A percentile compares a stretch with the other conserved stretches of the same genome.
phyloP scores from a whole-genome alignment of 208 protist genomes.

The Crithidia brevicula region DNA sequence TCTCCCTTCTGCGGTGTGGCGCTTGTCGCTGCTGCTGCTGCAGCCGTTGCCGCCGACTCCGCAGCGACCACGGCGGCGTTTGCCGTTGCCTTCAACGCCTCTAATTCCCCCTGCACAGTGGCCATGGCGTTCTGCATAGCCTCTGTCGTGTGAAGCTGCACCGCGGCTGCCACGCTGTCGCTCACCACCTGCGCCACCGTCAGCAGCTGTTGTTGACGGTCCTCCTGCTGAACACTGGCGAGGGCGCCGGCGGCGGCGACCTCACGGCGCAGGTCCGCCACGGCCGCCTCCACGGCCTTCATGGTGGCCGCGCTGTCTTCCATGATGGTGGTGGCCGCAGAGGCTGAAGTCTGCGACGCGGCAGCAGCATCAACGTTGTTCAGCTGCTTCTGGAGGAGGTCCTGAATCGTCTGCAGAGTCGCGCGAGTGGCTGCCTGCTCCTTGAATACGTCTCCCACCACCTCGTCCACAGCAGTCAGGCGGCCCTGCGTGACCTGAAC shows the following conservation, averaged over 20 bases:
- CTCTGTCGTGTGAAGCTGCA: slow-evolving; percentile 37
- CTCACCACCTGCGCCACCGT: slow-evolving; percentile 70
- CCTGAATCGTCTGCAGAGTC: slow-evolving; percentile 37
- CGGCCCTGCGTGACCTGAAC: slow-evolving; percentile 40
- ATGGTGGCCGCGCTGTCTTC: background rate
- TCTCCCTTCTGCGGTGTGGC: background rate
- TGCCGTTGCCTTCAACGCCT: slow-evolving; percentile 5
- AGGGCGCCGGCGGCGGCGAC: slow-evolving; percentile 20
- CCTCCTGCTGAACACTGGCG: slow-evolving; percentile 30
- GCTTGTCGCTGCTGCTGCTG: background rate
- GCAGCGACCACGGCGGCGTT: slow-evolving; percentile 9
- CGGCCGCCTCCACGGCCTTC: slow-evolving; percentile 18
- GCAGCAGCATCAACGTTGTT: slow-evolving; percentile 7
- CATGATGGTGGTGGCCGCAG: background rate
- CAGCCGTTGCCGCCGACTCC: background rate
- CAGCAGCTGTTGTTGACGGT: slow-evolving; percentile 51
- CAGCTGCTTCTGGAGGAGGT: slow-evolving; percentile 28
- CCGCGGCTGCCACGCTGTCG: slow-evolving; percentile 56
- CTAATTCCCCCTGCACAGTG: slow-evolving; percentile 30
- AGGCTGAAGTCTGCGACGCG: background rate
- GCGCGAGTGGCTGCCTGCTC: slow-evolving; percentile 41
- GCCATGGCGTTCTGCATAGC: slow-evolving; percentile 31
- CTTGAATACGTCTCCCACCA: slow-evolving; percentile 38
- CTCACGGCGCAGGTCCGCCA: slow-evolving; percentile 43
- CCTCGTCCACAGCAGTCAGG: slow-evolving; percentile 48